phyloP scores from a whole-genome alignment of 2,329 filamentous ascomycete species.

The Pseudogymnoascus sp. region DNA sequence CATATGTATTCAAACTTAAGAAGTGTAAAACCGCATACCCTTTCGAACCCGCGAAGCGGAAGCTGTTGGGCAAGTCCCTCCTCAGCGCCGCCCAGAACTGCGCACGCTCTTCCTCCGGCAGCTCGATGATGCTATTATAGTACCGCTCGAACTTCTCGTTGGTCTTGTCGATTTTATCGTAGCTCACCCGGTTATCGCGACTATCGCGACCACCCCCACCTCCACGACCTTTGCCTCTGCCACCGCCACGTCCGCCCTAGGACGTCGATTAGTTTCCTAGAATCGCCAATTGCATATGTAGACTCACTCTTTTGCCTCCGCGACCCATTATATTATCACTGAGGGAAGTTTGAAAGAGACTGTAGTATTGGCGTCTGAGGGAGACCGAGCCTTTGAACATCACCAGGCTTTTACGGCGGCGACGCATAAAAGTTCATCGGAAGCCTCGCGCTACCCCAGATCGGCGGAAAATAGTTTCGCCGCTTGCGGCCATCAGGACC shows the following conservation, averaged over 20 bases:
- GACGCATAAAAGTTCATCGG: slow-evolving; percentile 8
- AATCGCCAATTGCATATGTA: background rate
- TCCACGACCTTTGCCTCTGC: slow-evolving; percentile 20
- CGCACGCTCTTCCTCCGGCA: slow-evolving; percentile 69
- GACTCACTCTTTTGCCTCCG: slow-evolving; percentile 13
- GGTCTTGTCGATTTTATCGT: slow-evolving; percentile 58
- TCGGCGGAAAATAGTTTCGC: background rate
- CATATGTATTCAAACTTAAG: background rate
- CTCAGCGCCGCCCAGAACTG: slow-evolving; percentile 79
- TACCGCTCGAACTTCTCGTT: slow-evolving; percentile 82
- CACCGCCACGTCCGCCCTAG: slow-evolving; percentile 17
- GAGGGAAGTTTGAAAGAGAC: background rate
- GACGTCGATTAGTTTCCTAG: background rate
- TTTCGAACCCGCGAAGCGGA: slow-evolving; percentile 93
- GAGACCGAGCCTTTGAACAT: slow-evolving; percentile 8
- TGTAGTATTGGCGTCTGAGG: background rate
- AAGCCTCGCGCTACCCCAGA: slow-evolving; percentile 10
- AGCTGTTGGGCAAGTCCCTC: slow-evolving; percentile 89
- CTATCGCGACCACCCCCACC: slow-evolving; percentile 32
- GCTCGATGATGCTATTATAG: slow-evolving; percentile 70
- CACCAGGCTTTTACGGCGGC: slow-evolving; percentile 5
- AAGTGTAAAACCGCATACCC: slow-evolving; percentile 45
- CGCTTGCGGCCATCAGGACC: background rate
- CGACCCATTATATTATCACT: slow-evolving; percentile 10
- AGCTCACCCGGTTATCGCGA: slow-evolving; percentile 36